Conservation (phyloP, 2,329 filamentous ascomycete genomes). For the Calonectria pseudoturangicola region DNA sequence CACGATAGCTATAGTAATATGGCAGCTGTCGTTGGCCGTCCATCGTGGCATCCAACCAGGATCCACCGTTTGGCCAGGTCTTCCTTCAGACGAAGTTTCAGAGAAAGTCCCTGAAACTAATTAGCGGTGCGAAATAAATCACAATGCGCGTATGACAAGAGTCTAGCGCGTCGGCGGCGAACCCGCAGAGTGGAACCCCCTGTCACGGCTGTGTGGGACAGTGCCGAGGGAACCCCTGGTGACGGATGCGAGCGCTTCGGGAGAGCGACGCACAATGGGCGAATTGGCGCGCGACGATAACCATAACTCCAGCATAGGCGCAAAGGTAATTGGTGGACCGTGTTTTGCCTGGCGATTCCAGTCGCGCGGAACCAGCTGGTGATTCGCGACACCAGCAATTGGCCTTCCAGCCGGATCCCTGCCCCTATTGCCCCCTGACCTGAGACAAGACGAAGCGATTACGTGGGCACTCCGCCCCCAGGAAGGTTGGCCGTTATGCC, state of each 20-base stretch:
- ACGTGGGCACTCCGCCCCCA: slow-evolving; percentile 30
- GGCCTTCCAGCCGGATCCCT: slow-evolving; percentile 21
- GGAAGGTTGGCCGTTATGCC: neutral
- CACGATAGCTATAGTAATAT: slow-evolving; percentile 31
- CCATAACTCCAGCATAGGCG: neutral
- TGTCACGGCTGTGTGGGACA: slow-evolving; percentile 31
- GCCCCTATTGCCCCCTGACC: slow-evolving; percentile 20
- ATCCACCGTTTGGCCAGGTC: slow-evolving; percentile 9
- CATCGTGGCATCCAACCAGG: slow-evolving; percentile 3
- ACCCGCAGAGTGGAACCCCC: slow-evolving; percentile 17
- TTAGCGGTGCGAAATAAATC: slow-evolving; percentile 40
- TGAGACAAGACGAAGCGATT: slow-evolving; percentile 37
- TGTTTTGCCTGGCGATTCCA: slow-evolving; percentile 36
- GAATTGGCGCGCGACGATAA: slow-evolving; percentile 28
- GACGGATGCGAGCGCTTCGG: neutral
- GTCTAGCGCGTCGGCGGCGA: slow-evolving; percentile 29
- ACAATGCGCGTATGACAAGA: slow-evolving; percentile 3
- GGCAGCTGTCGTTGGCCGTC: slow-evolving; percentile 31
- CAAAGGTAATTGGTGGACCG: slow-evolving; percentile 33
- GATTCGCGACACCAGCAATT: slow-evolving; percentile 37
- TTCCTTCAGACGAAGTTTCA: slow-evolving; percentile 38
- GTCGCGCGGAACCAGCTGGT: slow-evolving; percentile 23
- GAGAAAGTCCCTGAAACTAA: slow-evolving; percentile 34
- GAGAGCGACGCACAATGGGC: slow-evolving; percentile 16
- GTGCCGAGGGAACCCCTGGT: slow-evolving; percentile 4